Base-by-base conservation (phyloP, 2,329 filamentous ascomycete genomes). In the Colletotrichum trifolii region DNA sequence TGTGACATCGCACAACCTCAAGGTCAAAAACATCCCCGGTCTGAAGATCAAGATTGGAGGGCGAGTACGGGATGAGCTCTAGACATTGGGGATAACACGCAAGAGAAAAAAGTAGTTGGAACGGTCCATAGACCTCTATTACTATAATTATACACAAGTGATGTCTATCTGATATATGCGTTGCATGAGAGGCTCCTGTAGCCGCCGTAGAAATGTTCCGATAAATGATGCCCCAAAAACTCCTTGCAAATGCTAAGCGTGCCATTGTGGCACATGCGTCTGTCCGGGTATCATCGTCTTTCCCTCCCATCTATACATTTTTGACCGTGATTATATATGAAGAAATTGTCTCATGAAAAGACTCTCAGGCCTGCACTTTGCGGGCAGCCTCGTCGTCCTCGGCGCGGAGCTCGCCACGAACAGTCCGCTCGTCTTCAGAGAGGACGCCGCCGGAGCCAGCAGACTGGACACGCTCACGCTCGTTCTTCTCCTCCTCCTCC, bases 11-110 rank as follows among this genome's bases (percentile, higher is more conserved):
- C 68, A 64, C 25, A 72, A 66, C 17, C 63, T 72, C 36, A 71
- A 69, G 6, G 67, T 73, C 4, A 64, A 59, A 17, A 71, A 71
- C 13, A 71, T 72, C 25, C 71, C 70, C 2, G 72, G 72, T 1
- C 58, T 73, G 43, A 73, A 73, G 35, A 71, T 73, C 8, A 68
- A 64, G 49, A 64, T 74, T 17, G 69, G 54, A 0, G 72, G 72
- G 9, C 40, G 46, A n/a, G 57, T 54, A 8, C 69, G 65, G 5
- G 71, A 74, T 60, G 73, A 74, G 48, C 65, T 74, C 1, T 73
- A 48, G 50, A 13, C 12, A 4, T 13, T 10, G 10, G 2, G 9
- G 6, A 7, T 12, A 8, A 12, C 6, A 38, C 2, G 35, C 5
- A 5, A 40, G 8, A 38, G 35, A 47, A n/a, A 47, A 33, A 6